Evolutionary conservation across 129 eudicot species (phyloP).

Genomic region (Cynara cardunculus): DNA sequence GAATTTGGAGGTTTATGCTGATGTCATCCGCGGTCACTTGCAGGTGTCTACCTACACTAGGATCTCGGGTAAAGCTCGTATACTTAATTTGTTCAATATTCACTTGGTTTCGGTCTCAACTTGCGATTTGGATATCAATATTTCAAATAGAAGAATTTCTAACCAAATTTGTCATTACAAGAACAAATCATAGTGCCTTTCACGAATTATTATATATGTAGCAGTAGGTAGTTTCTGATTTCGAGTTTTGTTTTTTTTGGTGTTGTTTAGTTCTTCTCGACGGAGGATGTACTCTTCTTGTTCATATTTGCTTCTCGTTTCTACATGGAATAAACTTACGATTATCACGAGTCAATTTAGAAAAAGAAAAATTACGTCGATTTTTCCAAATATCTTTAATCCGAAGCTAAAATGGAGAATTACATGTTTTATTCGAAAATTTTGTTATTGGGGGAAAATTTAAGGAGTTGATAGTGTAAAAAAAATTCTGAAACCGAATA

Average conservation of each 20-base stretch:
- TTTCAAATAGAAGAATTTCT: conserved; percentile 20
- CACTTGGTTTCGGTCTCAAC: conserved; percentile 50
- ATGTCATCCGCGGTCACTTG: conserved; percentile 40
- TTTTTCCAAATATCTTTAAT: too few relatives aligned
- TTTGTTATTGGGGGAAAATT: too few relatives aligned
- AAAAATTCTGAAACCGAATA: too few relatives aligned
- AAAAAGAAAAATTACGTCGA: too few relatives aligned
- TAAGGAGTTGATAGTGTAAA: too few relatives aligned
- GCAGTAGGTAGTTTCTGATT: neutral
- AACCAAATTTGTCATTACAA: conserved; percentile 50
- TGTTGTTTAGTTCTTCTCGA: too few relatives aligned
- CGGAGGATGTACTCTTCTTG: neutral
- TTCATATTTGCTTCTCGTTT: neutral
- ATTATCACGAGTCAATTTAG: too few relatives aligned
- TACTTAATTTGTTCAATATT: conserved; percentile 47
- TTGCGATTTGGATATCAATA: conserved; percentile 49
- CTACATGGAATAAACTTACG: neutral
- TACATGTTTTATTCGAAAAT: too few relatives aligned
- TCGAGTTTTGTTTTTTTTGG: neutral
- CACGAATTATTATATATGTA: neutral
- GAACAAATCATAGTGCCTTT: conserved; percentile 32
- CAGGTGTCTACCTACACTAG: conserved; percentile 48
- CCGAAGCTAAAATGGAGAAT: too few relatives aligned
- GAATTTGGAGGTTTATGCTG: conserved; percentile 38
- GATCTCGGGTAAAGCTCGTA: conserved; percentile 51